Percentiles rank a stretch among this genome's conserved stretches.
Evolutionary conservation across 1,284 basidiomycete genomes (phyloP).

Genomic region (Naganishia sp.): DNA sequence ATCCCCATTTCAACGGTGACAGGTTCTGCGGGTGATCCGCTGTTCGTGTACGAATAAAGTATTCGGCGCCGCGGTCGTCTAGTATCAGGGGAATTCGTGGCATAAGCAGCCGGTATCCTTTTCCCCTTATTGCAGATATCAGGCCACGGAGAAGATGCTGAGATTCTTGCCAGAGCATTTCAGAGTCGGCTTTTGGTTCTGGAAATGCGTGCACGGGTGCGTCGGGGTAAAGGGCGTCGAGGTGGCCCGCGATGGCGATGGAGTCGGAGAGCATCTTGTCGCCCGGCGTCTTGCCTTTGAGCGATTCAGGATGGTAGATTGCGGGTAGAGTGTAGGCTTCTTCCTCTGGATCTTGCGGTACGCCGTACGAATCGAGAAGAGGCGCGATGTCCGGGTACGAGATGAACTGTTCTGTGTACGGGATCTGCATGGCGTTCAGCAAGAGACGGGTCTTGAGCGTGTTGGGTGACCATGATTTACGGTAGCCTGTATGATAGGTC

Average conservation of each 20-base stretch:
- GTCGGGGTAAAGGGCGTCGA: constrained; percentile 29
- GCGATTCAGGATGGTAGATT: constrained; percentile 29
- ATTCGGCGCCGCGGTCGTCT: constrained; percentile 32
- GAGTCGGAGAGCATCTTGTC: constrained; percentile 29
- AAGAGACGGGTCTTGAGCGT: constrained; percentile 34
- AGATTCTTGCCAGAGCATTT: constrained; percentile 9
- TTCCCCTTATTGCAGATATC: neutral
- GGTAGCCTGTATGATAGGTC: constrained; percentile 14
- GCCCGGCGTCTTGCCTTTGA: constrained; percentile 18
- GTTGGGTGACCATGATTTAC: constrained; percentile 36
- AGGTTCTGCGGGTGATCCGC: neutral
- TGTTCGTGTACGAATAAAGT: constrained; percentile 35
- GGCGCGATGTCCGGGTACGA: constrained; percentile 37
- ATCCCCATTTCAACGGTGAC: constrained; percentile 12
- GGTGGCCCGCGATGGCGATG: constrained; percentile 32
- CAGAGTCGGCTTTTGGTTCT: constrained; percentile 4
- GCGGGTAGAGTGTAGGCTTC: constrained; percentile 30
- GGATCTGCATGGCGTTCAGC: constrained; percentile 35
- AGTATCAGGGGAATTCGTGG: constrained; percentile 31
- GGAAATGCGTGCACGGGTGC: constrained; percentile 20
- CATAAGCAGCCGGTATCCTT: neutral
- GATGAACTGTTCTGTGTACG: constrained; percentile 32
- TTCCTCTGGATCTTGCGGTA: neutral
- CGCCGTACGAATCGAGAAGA: constrained; percentile 27
- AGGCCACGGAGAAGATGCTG: neutral